These are phyloP conservation scores for Whalleya microplaca DNA, from an alignment of 2,329 filamentous ascomycete genomes.

Conservation along the genomic window DNA sequence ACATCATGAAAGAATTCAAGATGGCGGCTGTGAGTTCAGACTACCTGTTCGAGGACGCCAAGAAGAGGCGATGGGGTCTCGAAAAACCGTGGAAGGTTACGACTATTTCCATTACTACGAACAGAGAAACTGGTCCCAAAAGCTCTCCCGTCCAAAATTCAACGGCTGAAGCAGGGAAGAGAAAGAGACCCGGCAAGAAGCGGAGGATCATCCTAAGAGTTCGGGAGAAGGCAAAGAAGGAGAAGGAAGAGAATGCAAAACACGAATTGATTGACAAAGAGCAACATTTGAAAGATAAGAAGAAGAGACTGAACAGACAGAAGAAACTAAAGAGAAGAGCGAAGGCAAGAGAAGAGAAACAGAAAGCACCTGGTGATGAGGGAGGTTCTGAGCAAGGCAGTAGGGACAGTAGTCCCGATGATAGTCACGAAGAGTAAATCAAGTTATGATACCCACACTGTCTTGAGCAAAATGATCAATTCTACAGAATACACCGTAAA, in stretches of 20 bases:
- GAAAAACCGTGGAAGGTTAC: constrained; percentile 65
- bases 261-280: constrained; percentile 54
- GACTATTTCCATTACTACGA: constrained; percentile 44
- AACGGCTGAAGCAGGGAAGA: constrained; percentile 30
- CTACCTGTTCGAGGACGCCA: constrained; percentile 51
- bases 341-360: constrained; percentile 61
- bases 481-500: no score
- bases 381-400: constrained; percentile 23
- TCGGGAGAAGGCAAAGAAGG: constrained; percentile 46
- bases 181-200: constrained; percentile 61
- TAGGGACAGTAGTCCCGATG: constrained; percentile 5
- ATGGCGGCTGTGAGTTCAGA: constrained; percentile 55
- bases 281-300: constrained; percentile 62
- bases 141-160: constrained; percentile 2
- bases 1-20: constrained; percentile 45
- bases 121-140: constrained; percentile 7
- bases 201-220: constrained; percentile 55
- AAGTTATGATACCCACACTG: neutral
- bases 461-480: neutral
- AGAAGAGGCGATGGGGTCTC: constrained; percentile 56
- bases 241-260: constrained; percentile 44
- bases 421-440: neutral
- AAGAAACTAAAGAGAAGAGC: constrained; percentile 63
- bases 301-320: constrained; percentile 62
- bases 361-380: constrained; percentile 33